Evolutionary conservation across 2,329 filamentous ascomycete species (phyloP), one percentile per base, ranked within the genome.

Genomic region (Diaporthe sp.): DNA sequence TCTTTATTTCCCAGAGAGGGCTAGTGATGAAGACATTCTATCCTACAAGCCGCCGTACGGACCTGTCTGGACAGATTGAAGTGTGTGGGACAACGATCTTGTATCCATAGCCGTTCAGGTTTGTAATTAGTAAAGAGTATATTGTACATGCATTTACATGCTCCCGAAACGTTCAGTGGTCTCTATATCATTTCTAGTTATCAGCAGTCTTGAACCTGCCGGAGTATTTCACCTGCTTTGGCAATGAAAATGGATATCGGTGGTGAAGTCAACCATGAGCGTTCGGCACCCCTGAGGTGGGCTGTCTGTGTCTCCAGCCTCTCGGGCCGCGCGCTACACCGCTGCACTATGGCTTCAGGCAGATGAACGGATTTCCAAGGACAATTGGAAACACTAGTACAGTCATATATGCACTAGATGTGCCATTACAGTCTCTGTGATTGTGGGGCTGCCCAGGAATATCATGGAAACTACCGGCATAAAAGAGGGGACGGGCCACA

Each of bases 401-500:
- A 51, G 7, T 51, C 10, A 6, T 25, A 13, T 51, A 51, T 22
- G 22, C 42, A 22, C 6, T n/a, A 50, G 44, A 15, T n/a, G 9
- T 25, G 44, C 44, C 44, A 22, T 50, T 50, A n/a, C 44, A 50
- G 44, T 50, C n/a, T n/a, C n/a, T 51, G 17, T 42, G 13, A 4
- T 61, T 4, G 63, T 51, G 63, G 63, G 44, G 63, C 42, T 66
- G 44, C 44, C 22, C 27, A 25, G 44, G 4, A 13, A 37, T 12
- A 51, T 51, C 22, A 17, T 66, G 30, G 63, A 19, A 19, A 51
- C 22, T 51, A 39, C 15, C 63, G 13, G 50, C 44, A 51, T 51
- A 13, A 66, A 37, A 66, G 30, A 51, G 44, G 44, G 63, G 44
- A 51, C 22, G 63, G 2, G 22, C 63, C 63, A 66, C 63, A 66